Evolutionary conservation across 257 asterid species (phyloP).

Genomic region (Ocimum tenuiflorum): DNA sequence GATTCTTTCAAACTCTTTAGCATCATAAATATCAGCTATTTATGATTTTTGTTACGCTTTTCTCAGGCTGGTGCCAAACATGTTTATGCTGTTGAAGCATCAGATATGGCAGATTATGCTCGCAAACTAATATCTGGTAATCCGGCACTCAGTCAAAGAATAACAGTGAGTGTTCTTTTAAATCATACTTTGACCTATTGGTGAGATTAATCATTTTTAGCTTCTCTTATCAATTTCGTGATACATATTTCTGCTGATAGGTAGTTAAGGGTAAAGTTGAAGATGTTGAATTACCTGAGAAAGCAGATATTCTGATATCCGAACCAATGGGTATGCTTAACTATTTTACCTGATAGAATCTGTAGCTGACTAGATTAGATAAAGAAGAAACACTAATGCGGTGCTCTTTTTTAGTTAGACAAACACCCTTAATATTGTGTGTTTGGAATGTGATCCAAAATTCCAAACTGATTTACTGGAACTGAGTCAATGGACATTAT

Average conservation of each 20-base stretch:
- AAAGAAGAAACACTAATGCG: not conserved
- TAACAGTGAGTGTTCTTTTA: constrained; percentile 59
- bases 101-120: constrained; percentile 97
- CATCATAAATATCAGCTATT: not conserved
- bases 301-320: constrained; percentile 92
- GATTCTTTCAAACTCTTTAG: constrained; percentile 16
- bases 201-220: not conserved
- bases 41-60: constrained; percentile 18
- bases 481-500: constrained; percentile 4
- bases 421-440: not conserved
- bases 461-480: constrained; percentile 9
- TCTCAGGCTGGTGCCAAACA: constrained; percentile 93
- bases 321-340: constrained; percentile 91
- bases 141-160: constrained; percentile 60
- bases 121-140: constrained; percentile 82
- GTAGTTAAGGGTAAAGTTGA: constrained; percentile 95
- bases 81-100: constrained; percentile 99
- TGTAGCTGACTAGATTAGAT: constrained; percentile 4
- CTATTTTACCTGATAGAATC: constrained; percentile 11
- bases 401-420: not conserved
- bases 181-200: constrained; percentile 4
- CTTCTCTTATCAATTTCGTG: constrained; percentile 4
- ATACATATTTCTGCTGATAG: constrained; percentile 32
- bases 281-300: constrained; percentile 87
- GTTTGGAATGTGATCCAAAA: constrained; percentile 16